Base-by-base conservation (phyloP, 805 yeast genomes). In the Kodamaea fukazawae region DNA sequence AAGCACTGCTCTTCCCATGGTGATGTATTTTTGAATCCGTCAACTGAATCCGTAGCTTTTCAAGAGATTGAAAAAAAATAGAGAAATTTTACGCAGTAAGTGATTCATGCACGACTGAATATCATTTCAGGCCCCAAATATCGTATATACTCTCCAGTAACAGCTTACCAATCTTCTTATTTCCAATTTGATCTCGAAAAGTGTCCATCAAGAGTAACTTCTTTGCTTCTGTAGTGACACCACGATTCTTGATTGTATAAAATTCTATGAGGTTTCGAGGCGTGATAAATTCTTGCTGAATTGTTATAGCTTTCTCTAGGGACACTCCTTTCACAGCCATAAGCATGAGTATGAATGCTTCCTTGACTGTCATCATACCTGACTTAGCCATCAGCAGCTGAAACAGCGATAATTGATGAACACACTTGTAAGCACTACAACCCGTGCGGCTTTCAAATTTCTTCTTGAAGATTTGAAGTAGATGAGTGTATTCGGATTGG, bases 251-350 rank as follows among this genome's bases (percentile, higher is more conserved):
- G 2, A 34, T 34, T 9, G 50, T 63, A 48, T 67, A 85, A 8
- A 72, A 77, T 14, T 70, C 66, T 9, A 82, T 56, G n/a, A 91
- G 67, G 13, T 54, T 57, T 26, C 65, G 63, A 0, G 97, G 93
- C 0, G 97, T 90, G 2, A 79, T 78, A 54, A 71, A 93, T 30
- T 71, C 57, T 13, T 67, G 66, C 60, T 90, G 97, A 7, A 93
- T 79, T 6, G 78, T 78, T 7, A 79, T 55, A 0, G 99, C 99
- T 55, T 86, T 88, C 46, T 91, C 97, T 22, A 86, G 62, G 0
- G 96, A 79, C 1, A 93, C 70, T 0, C 98, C 99, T 44, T 77
- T 74, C 2, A 85, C 73, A 2, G 89, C 76, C 83, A 89, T 78
- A 15, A 93, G 71, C 82, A 88, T 79, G 32, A 76, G 69, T 2